Evolutionary conservation across 768 basidiomycete genomes (phyloP).

Genomic region (Tulasnella sp.): DNA sequence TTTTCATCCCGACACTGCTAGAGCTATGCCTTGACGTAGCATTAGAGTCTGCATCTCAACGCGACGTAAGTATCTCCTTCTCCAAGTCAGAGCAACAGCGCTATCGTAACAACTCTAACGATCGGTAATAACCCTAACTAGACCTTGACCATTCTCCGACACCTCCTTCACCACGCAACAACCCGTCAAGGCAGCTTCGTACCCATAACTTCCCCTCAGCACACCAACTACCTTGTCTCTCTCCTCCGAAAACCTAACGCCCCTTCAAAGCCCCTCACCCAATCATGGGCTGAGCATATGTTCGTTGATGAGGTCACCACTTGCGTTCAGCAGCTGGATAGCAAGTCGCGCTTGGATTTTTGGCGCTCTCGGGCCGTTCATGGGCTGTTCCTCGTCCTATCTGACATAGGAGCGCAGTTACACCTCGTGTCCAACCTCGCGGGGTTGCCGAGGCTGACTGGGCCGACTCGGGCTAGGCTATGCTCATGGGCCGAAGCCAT

Average conservation of each 20-base stretch:
- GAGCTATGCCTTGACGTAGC: conserved; percentile 10
- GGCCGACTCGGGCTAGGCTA: too few relatives aligned
- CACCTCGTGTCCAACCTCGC: too few relatives aligned
- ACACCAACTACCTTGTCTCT: neutral
- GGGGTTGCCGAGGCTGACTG: too few relatives aligned
- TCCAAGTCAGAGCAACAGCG: neutral
- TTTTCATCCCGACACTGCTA: neutral
- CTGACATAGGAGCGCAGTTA: too few relatives aligned
- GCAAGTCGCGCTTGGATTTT: too few relatives aligned
- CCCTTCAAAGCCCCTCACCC: conserved; percentile 4
- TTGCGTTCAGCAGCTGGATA: too few relatives aligned
- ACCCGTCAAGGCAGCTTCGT: neutral
- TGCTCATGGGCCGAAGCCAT: too few relatives aligned
- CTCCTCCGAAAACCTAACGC: conserved; percentile 10
- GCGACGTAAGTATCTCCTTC: conserved; percentile 9
- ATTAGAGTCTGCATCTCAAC: conserved; percentile 1
- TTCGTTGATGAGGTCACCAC: conserved; percentile 1
- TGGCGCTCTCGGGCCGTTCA: too few relatives aligned
- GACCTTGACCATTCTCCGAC: conserved; percentile 1
- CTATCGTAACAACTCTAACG: too few relatives aligned
- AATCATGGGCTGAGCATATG: conserved; percentile 1
- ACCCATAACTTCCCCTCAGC: conserved; percentile 2
- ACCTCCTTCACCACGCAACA: neutral
- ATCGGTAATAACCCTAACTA: too few relatives aligned
- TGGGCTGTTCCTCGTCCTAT: too few relatives aligned